Base-by-base conservation (phyloP, 1,284 basidiomycete species). In the Rhodofomes roseus region DNA sequence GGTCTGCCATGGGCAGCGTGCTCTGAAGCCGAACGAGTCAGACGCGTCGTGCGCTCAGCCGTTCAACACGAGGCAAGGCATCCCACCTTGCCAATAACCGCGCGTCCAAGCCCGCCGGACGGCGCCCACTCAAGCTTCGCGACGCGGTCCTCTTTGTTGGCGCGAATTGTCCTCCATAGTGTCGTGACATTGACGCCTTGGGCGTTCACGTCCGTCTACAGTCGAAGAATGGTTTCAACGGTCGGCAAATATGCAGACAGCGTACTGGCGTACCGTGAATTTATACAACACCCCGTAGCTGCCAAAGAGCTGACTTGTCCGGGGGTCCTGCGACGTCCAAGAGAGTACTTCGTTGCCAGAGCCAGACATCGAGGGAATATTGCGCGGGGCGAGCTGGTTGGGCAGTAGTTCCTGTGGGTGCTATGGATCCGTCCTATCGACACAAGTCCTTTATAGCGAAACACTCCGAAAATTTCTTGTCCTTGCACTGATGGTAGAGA, bases 311-410 rank as follows among this genome's bases (percentile, higher is more conserved):
- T 83, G 79, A 66, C 91, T 92, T 73, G 92, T 86, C 56, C 89
- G 86, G 67, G 89, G 87, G 74, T 93, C 90, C 68, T 87, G 84
- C 74, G 87, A 90, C 52, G 91, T 92, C 90, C 90, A 93, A 59
- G 86, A 90, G 71, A 92, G 82, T 58, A 90, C 79, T 64, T 92
- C 89, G 73, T 87, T 84, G 60, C 82, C 77, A 61, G 80, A 71
- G 65, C 78, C 71, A 53, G 80, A 73, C 83, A 86, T 86, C 65
- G 66, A 66, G 59, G 69, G 71, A 54, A 66, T 63, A 63, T 40
- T 61, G 55, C 52, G 61, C 60, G 54, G n/a, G 60, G 54, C 57
- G 64, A 55, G 52, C 60, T 60, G 63, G 56, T 61, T 51, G 62
- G 65, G 61, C 62, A 63, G 31, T 37, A 39, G 50, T 52, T 56